These are phyloP conservation scores for Knoxdaviesia capensis DNA, from an alignment of 2,329 filamentous ascomycete species.

Conservation along the genomic window DNA sequence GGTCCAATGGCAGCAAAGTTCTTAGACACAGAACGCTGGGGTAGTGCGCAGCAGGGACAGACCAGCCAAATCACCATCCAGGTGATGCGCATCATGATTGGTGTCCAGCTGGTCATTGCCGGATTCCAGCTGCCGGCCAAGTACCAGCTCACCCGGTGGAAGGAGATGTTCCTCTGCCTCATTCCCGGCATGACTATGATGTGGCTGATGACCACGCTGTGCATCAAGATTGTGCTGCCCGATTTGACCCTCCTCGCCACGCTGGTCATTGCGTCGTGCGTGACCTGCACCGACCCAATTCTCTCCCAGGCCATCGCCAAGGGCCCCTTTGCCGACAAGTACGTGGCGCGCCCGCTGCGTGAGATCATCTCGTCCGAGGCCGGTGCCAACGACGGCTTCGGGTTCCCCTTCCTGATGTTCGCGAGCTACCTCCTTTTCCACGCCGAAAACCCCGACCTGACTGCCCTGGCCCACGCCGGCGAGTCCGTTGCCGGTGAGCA, in stretches of 20 bases:
- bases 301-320: slow-evolving; percentile 42
- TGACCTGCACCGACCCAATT: slow-evolving; percentile 42
- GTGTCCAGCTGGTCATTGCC: slow-evolving; percentile 41
- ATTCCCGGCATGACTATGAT: slow-evolving; percentile 41
- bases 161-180: slow-evolving; percentile 32
- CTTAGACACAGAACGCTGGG: slow-evolving; percentile 22
- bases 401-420: slow-evolving; percentile 39
- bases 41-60: slow-evolving; percentile 12
- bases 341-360: slow-evolving; percentile 32
- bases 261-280: slow-evolving; percentile 37
- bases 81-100: slow-evolving; percentile 37
- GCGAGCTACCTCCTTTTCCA: slow-evolving; percentile 35
- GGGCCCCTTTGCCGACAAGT: slow-evolving; percentile 41
- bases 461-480: neutral
- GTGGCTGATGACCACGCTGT: slow-evolving; percentile 37
- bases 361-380: slow-evolving; percentile 43
- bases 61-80: slow-evolving; percentile 18
- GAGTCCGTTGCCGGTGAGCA: neutral
- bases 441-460: slow-evolving; percentile 16
- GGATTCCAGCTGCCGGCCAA: slow-evolving; percentile 39
- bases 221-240: slow-evolving; percentile 32
- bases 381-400: slow-evolving; percentile 41
- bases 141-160: slow-evolving; percentile 27
- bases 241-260: slow-evolving; percentile 30
- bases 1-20: slow-evolving; percentile 34